These are phyloP conservation scores for Mycena filopes DNA, from an alignment of 768 basidiomycete species.

Conservation along the genomic window DNA sequence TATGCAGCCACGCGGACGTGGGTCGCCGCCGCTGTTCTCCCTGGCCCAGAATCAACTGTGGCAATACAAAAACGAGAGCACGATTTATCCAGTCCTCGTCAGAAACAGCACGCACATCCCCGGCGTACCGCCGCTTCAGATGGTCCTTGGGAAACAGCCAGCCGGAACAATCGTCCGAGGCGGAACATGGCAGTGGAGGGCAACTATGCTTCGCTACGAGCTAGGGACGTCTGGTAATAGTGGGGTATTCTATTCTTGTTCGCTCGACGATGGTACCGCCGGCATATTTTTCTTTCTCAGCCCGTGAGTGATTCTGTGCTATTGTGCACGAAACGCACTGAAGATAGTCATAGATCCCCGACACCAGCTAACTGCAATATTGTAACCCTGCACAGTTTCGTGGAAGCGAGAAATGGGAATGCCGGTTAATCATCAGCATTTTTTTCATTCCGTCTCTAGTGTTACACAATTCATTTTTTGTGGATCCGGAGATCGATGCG, in stretches of 20 bases:
- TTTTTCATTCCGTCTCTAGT: constrained; percentile 36
- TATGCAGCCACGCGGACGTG: constrained; percentile 27
- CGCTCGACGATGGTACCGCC: constrained; percentile 44
- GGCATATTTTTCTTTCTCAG: constrained; percentile 62
- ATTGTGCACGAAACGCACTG: constrained; percentile 1
- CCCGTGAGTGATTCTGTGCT: constrained; percentile 48
- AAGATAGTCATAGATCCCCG: constrained; percentile 39
- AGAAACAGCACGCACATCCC: constrained; percentile 59
- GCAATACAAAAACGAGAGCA: constrained; percentile 65
- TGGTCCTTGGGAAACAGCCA: constrained; percentile 52
- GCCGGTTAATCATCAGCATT: constrained; percentile 28
- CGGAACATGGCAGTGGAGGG: constrained; percentile 65
- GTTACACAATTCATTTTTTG: constrained; percentile 50
- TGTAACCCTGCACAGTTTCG: constrained; percentile 57
- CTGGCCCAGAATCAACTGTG: constrained; percentile 62
- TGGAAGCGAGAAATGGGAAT: constrained; percentile 30
- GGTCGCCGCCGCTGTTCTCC: constrained; percentile 61
- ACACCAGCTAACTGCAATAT: constrained; percentile 53
- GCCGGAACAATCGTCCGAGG: constrained; percentile 46
- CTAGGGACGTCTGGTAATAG: constrained; percentile 50
- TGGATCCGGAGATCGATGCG: constrained; percentile 61
- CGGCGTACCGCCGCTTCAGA: constrained; percentile 56
- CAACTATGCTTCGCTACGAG: constrained; percentile 65
- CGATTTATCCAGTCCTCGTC: constrained; percentile 65
- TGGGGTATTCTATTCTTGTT: constrained; percentile 58